phyloP scores from a whole-genome alignment of 2,329 filamentous ascomycete genomes.

The Epichloe baconii region DNA sequence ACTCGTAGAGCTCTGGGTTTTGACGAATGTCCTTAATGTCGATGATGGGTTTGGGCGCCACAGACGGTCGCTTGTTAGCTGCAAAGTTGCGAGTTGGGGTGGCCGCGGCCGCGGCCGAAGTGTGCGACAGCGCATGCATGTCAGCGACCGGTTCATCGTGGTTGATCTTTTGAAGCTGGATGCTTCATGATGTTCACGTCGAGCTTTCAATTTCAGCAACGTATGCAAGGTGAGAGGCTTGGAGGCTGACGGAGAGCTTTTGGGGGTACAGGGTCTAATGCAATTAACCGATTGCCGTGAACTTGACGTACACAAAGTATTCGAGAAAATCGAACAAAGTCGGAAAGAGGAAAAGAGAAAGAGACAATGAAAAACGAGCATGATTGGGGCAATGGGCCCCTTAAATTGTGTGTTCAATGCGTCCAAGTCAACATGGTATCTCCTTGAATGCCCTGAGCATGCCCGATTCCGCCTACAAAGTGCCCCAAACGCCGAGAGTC shows the following conservation, averaged over 20 bases:
- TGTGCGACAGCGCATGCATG: conserved; percentile 14
- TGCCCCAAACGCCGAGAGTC: conserved; percentile 51
- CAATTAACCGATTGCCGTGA: conserved; percentile 4
- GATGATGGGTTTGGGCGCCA: conserved; percentile 64
- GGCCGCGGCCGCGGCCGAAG: neutral
- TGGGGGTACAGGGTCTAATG: conserved; percentile 1
- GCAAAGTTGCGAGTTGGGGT: conserved; percentile 12
- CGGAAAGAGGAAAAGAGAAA: neutral
- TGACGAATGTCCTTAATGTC: conserved; percentile 86
- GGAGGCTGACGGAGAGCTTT: neutral
- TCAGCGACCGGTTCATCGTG: conserved; percentile 20
- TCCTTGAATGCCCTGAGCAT: neutral
- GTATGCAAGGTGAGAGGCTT: conserved; percentile 5
- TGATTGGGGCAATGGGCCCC: too few species aligned
- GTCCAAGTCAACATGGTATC: neutral
- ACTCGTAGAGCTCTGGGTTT: conserved; percentile 65
- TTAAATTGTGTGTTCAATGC: neutral
- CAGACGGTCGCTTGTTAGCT: conserved; percentile 41
- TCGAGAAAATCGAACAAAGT: neutral
- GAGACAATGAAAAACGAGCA: neutral
- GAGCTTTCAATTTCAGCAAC: neutral
- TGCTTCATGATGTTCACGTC: neutral
- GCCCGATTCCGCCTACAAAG: conserved; percentile 22
- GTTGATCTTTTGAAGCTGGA: conserved; percentile 5
- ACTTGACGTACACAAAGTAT: too few species aligned